Base-by-base conservation (phyloP, 2,329 filamentous ascomycete genomes). In the Clonostachys rhizophaga region DNA sequence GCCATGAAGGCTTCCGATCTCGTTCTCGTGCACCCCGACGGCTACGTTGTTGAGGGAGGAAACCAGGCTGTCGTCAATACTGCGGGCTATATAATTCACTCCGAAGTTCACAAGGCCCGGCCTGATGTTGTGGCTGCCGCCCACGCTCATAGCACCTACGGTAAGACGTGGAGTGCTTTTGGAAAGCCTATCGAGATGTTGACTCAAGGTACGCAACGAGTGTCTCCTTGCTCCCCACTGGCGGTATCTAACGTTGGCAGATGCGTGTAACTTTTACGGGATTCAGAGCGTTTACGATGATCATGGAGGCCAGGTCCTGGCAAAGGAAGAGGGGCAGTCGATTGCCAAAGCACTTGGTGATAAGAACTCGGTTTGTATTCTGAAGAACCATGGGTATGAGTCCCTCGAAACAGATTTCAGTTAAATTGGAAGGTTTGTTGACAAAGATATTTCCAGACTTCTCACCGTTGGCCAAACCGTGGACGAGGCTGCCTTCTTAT, bases 401-500 rank as follows among this genome's bases (percentile, higher is more conserved):
- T 30, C 8, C 24, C 24, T 8, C 24, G 4, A 30, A 10, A 30
- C 9, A 4, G 24, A 2, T 10, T 30, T 30, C 24, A 4, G 3
- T 10, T 10, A 30, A 30, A 9, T 30, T 30, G 9, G 9, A 30
- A 4, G 24, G 8, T 10, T 10, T 30, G 10, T 5, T 30, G 24
- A 30, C 9, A 10, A 30, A 10, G 18, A 18, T 18, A 18, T 30
- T 30, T 6, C 8, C 8, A 30, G 86, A 0, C 64, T 89, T 5
- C 60, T 89, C 40, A 87, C 84, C 0, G 81, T 84, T 0, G 86
- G 86, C 1, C 58, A 62, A 1, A 89, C 85, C 0, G 83, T 89
- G 3, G 86, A 86, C 51, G 86, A 89, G 63, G 85, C 86, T 0
- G 83, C 83, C 0, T 87, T 81, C 52, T 66, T 88, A 47, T 89